phyloP scores from a whole-genome alignment of 2,329 filamentous ascomycete species.

The Epichloe brachyelytri region DNA sequence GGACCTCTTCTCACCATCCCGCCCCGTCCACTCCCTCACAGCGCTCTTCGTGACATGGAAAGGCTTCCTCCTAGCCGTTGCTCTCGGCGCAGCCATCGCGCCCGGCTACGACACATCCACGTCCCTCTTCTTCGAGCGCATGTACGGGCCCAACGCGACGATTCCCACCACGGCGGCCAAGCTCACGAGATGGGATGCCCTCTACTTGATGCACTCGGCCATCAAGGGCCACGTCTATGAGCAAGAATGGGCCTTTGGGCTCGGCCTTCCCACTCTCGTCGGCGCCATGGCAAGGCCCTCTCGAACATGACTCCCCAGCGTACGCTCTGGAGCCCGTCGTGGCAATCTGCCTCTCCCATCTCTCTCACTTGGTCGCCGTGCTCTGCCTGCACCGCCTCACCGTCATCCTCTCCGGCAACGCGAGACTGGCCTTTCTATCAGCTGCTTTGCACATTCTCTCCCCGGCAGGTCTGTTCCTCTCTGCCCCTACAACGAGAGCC shows the following conservation, averaged over 20 bases:
- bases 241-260: constrained; percentile 76
- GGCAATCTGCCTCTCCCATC: constrained; percentile 55
- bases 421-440: constrained; percentile 52
- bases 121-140: constrained; percentile 28
- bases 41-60: constrained; percentile 54
- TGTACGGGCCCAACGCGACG: constrained; percentile 21
- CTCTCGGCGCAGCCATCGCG: constrained; percentile 35
- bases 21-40: constrained; percentile 8
- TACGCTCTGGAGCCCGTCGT: constrained; percentile 31
- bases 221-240: constrained; percentile 57
- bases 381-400: constrained; percentile 59
- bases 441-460: constrained; percentile 69
- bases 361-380: constrained; percentile 65
- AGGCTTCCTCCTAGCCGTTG: constrained; percentile 47
- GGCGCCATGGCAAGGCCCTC: constrained; percentile 17
- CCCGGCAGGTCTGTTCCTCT: constrained; percentile 81
- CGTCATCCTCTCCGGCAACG: constrained; percentile 35
- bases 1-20: constrained; percentile 1
- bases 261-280: constrained; percentile 31
- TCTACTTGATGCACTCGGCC: constrained; percentile 58
- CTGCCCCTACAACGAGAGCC: constrained; percentile 69
- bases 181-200: constrained; percentile 66
- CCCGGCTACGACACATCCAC: constrained; percentile 72
- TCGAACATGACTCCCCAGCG: constrained; percentile 11
- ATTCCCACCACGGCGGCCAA: constrained; percentile 37